phyloP scores from a whole-genome alignment of 495 filamentous ascomycete species.

The Choiromyces venosus region DNA sequence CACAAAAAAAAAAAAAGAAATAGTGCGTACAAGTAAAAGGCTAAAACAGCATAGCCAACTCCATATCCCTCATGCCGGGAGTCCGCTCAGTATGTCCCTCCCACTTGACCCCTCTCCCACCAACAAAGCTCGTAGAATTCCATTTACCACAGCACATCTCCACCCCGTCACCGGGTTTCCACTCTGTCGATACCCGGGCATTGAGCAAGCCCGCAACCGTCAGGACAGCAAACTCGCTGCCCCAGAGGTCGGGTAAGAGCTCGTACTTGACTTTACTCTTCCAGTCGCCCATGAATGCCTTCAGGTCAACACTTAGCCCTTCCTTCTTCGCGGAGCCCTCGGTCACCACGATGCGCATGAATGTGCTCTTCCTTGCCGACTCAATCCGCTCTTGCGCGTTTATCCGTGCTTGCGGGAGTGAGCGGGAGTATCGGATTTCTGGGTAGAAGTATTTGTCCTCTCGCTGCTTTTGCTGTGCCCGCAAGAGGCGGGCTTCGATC shows the following conservation, averaged over 20 bases:
- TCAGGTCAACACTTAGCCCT: constrained; percentile 47
- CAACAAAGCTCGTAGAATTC: constrained; percentile 44
- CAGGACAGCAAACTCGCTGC: constrained; percentile 54
- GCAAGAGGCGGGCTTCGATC: constrained; percentile 41
- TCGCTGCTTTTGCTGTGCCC: constrained; percentile 32
- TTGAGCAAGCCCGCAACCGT: constrained; percentile 51
- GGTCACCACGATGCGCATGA: constrained; percentile 54
- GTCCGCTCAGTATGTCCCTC: constrained; percentile 19
- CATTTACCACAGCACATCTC: constrained; percentile 54
- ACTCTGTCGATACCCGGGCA: constrained; percentile 33
- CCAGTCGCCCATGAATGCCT: constrained; percentile 55
- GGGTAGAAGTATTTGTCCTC: constrained; percentile 17
- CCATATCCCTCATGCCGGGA: constrained; percentile 16
- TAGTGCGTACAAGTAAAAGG: background rate
- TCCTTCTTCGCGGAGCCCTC: constrained; percentile 43
- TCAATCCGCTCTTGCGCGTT: constrained; percentile 57
- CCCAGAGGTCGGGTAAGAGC: constrained; percentile 54
- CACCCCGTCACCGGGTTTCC: constrained; percentile 39
- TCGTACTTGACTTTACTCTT: constrained; percentile 56
- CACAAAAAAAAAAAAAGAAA: background rate
- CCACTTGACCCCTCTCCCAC: constrained; percentile 3
- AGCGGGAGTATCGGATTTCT: constrained; percentile 44
- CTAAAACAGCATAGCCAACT: constrained; percentile 25
- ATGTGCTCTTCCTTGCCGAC: constrained; percentile 49
- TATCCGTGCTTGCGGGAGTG: constrained; percentile 50